Evolutionary conservation across 2,329 filamentous ascomycete species (phyloP), one percentile per base, ranked within the genome.

Genomic region (Didymella pinodella): DNA sequence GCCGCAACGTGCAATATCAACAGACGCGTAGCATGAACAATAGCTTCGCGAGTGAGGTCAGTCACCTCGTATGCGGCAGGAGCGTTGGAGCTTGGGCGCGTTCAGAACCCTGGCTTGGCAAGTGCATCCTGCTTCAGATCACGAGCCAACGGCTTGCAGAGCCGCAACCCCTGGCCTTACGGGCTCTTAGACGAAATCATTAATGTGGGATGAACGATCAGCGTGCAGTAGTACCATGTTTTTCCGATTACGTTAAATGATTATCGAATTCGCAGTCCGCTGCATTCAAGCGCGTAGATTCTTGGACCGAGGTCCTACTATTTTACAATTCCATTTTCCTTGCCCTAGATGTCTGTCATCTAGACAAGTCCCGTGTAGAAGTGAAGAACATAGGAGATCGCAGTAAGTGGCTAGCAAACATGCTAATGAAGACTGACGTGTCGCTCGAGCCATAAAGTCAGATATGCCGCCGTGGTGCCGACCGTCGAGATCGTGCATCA

Each of bases 401-500:
- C 41, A 38, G 36, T 36, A 54, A 51, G 32, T 41, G 51, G 34
- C 51, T 36, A 51, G 41, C 57, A 52, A 43, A 22, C 45, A 58
- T 44, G 57, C 51, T 36, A 18, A 55, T 54, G 41, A 48, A 55
- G 57, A 55, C 41, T 29, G 46, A 34, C 31, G 56, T 50, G n/a
- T 50, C 50, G 50, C 56, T 59, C 40, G 47, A 54, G 46, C 50
- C 50, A 67, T 66, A 53, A 66, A 69, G 62, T 60, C 57, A 61
- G 61, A 65, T 55, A 57, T 59, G 49, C 59, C 63, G 54, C 65
- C 67, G 64, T 41, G 55, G 58, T 57, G 58, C 61, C 63, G 68
- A 70, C 64, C 68, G 64, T 69, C 64, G 49, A 66, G 64, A 68
- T 70, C 65, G 66, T 70, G 54, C 58, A 63, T 69, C 66, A 55